A percentile compares a stretch with the other conserved stretches of the same genome.
Evolutionary conservation across 2,329 filamentous ascomycete genomes (phyloP).

Genomic region (Whalleya microplaca): DNA sequence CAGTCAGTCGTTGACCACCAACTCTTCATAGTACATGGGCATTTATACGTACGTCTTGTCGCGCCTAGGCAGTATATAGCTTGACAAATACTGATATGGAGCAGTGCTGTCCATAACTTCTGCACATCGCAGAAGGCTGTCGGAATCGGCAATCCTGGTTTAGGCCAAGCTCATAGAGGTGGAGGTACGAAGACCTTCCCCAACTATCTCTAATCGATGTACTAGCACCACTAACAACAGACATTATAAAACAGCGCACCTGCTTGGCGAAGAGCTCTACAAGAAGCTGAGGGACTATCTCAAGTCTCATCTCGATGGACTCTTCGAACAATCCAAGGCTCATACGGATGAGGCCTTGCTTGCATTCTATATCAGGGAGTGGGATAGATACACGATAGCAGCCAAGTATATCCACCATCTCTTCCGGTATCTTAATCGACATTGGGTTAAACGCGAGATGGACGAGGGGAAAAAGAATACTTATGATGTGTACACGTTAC

Average conservation of each 20-base stretch:
- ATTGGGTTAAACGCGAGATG: conserved; percentile 99
- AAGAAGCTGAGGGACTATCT: conserved; percentile 88
- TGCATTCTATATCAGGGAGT: conserved; percentile 93
- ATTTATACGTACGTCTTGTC: conserved; percentile 75
- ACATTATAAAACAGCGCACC: conserved; percentile 69
- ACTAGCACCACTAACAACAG: conserved; percentile 24
- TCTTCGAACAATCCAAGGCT: conserved; percentile 72
- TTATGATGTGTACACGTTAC: conserved; percentile 96
- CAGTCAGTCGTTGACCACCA: conserved; percentile 14
- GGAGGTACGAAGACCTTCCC: conserved; percentile 74
- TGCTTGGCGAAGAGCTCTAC: conserved; percentile 95
- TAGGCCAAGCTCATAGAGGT: conserved; percentile 65
- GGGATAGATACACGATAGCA: conserved; percentile 92
- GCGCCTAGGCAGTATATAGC: neutral
- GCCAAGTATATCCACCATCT: conserved; percentile 98
- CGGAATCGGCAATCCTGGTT: conserved; percentile 52
- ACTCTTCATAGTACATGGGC: conserved; percentile 76
- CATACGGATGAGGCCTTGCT: conserved; percentile 91
- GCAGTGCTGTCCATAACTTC: conserved; percentile 93
- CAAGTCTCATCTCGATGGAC: conserved; percentile 70
- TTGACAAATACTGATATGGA: conserved; percentile 40
- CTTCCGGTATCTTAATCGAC: conserved; percentile 93
- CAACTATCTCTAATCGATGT: neutral
- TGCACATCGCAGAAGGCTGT: conserved; percentile 97
- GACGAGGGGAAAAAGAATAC: conserved; percentile 98